Base-by-base conservation (phyloP, 1,284 basidiomycete genomes). In the Sporisorium graminicola region DNA sequence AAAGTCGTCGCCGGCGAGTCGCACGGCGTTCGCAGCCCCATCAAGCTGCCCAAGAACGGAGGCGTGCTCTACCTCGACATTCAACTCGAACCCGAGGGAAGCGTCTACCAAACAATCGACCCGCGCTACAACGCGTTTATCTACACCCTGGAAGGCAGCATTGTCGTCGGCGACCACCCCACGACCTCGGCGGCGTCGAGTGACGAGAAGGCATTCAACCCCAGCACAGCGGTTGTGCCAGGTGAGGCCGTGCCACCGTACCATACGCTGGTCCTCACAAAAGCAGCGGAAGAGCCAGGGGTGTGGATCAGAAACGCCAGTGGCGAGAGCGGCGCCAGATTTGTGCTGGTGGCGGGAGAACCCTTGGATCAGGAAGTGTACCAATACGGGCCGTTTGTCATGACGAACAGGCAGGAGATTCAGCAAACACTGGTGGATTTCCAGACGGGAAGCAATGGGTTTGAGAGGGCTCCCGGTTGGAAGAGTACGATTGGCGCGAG, bases 61-160 rank as follows among this genome's bases (percentile, higher is more conserved):
- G 94, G 94, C 2, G 95, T 94, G 86, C 95, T 94, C 92, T 98
- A 91, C 86, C 91, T 96, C 87, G 94, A 97, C 85, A 87, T 93
- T 67, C 90, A 88, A 65, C 91, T 96, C 84, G 88, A 79, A 65
- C 89, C 91, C 24, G 90, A 90, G 5, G 88, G 88, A n/a, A 88
- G 87, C 18, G 89, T 94, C 20, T 97, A 94, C 88, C 95, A 97
- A 84, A 89, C 91, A 5, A 88, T 98, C 49, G 94, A 95, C 89
- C 59, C 66, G 4, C 74, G 83, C 2, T 87, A 86, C 84, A 86
- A 86, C 64, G 76, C 87, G 2, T 86, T 87, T 67, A 65, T 80
- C 26, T 81, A 86, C 87, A 77, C 65, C 5, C 50, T 73, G 90
- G 0, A 68, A 7, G 69, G 69, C 27, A 86, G 86, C 43, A 87